A percentile compares a stretch with the other conserved stretches of the same genome.
Evolutionary conservation across 129 eudicot species (phyloP).

Genomic region (Tagetes patula): DNA sequence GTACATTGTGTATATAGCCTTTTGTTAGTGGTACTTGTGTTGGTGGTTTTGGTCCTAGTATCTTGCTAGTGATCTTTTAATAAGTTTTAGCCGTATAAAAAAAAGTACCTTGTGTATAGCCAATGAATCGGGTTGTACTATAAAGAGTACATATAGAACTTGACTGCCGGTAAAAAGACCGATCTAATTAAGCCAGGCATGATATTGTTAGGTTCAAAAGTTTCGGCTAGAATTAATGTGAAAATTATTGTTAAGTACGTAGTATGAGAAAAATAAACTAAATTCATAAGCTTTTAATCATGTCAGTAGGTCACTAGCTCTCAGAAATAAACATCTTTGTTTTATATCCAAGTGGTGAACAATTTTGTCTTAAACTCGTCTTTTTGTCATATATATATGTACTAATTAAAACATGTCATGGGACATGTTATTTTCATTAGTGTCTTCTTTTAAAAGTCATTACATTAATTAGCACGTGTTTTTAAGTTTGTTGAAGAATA

Average conservation of each 20-base stretch:
- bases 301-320: background rate
- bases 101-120: background rate
- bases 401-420: background rate
- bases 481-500: background rate
- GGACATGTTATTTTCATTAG: background rate
- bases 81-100: no score
- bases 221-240: background rate
- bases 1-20: no score
- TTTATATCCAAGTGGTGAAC: background rate
- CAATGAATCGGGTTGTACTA: background rate
- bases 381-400: background rate
- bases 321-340: slow-evolving; percentile 1
- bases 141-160: background rate
- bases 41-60: no score
- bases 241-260: background rate
- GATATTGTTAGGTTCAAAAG: background rate
- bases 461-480: background rate
- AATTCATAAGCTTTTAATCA: background rate
- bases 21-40: no score
- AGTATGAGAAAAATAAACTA: background rate
- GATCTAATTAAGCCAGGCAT: background rate
- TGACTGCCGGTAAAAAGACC: background rate
- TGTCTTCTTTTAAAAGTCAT: background rate
- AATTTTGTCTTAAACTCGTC: background rate
- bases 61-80: no score